These are phyloP conservation scores for Dianthus caryophyllus DNA, from an alignment of 148 eudicot genomes.

Conservation along the genomic window DNA sequence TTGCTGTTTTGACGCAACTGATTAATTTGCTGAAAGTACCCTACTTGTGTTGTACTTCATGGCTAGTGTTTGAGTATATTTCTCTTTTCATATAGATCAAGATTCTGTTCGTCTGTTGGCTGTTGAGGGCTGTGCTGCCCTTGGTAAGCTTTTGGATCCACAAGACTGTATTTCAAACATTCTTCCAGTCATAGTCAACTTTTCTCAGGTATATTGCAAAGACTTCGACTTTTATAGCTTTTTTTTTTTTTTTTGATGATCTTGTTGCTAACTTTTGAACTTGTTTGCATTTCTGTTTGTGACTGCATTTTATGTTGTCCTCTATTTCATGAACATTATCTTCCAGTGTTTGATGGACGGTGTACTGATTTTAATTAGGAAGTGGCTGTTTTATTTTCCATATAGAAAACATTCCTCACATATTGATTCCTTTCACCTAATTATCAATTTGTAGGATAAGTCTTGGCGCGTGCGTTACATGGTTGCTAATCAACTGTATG, in stretches of 20 bases:
- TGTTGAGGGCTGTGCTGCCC: conserved; percentile 98
- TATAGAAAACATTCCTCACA: not conserved
- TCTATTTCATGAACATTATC: not conserved
- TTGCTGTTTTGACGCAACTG: not conserved
- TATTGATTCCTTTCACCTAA: not conserved
- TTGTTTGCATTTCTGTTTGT: not conserved
- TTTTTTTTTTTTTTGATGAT: too few relatives aligned
- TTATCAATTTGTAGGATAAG: conserved; percentile 60
- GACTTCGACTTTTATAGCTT: not conserved
- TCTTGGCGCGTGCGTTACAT: conserved; percentile 99
- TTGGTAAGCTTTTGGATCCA: conserved; percentile 93
- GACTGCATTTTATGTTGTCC: not conserved
- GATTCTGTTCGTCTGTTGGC: conserved; percentile 97
- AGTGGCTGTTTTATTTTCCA: not conserved
- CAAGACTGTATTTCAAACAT: conserved; percentile 90
- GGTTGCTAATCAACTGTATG: conserved; percentile 97
- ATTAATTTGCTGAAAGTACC: not conserved
- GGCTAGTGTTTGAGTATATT: conserved; percentile 3
- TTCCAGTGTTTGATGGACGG: not conserved
- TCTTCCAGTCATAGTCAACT: conserved; percentile 89
- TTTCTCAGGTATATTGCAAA: conserved; percentile 66
- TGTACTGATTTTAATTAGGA: not conserved
- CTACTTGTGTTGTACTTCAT: not conserved
- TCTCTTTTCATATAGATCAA: conserved; percentile 50
- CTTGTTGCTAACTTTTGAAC: not conserved